These are phyloP conservation scores for Psilocybe tampanensis DNA, from an alignment of 768 basidiomycete species.

Conservation along the genomic window DNA sequence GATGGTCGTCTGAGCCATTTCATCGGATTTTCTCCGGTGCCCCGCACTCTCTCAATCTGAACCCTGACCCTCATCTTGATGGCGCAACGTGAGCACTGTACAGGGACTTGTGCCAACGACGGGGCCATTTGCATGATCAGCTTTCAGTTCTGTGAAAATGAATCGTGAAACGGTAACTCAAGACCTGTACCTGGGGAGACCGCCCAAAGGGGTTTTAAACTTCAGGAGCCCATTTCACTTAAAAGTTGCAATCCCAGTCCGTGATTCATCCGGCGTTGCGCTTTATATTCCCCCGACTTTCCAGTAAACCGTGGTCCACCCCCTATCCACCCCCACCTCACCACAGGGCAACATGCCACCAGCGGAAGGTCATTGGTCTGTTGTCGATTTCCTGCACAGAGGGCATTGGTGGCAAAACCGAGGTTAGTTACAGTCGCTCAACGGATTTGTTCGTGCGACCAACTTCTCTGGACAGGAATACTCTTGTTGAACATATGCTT, in stretches of 20 bases:
- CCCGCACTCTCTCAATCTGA: no score
- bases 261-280: neutral
- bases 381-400: conserved; percentile 60
- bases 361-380: conserved; percentile 34
- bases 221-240: neutral
- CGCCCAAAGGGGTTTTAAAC: neutral
- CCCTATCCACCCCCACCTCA: neutral
- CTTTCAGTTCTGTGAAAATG: neutral
- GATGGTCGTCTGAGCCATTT: conserved; percentile 13
- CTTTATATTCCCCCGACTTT: conserved; percentile 1
- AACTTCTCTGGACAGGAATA: conserved; percentile 44
- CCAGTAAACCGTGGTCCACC: neutral
- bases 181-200: neutral
- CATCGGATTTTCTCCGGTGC: conserved; percentile 15
- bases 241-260: neutral
- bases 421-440: conserved; percentile 36
- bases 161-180: neutral
- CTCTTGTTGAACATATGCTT: conserved; percentile 60
- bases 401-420: conserved; percentile 66
- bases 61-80: conserved; percentile 4
- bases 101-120: neutral
- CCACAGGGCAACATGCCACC: conserved; percentile 15
- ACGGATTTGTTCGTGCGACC: neutral
- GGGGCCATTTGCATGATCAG: neutral
- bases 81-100: conserved; percentile 9